Conservation (phyloP, 208 protist species). For the Endotrypanum monterogeii region DNA sequence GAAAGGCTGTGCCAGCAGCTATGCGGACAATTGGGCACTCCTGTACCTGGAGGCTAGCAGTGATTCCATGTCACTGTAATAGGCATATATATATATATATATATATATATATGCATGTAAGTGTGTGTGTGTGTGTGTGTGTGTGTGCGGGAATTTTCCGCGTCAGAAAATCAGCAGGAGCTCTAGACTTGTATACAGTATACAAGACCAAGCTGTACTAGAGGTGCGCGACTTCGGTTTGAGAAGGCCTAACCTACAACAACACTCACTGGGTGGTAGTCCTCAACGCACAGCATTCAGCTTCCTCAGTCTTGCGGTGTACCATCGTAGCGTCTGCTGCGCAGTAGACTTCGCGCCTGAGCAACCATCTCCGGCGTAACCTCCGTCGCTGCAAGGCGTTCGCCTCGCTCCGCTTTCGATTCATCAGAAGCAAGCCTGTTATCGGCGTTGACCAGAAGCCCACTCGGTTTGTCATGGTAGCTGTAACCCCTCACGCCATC, state of each 20-base stretch:
- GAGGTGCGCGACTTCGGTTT: background rate
- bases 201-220: background rate
- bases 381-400: constrained; percentile 37
- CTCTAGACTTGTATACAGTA: background rate
- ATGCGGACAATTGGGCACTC: background rate
- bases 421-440: constrained; percentile 49
- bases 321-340: constrained; percentile 49
- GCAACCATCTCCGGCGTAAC: constrained; percentile 75
- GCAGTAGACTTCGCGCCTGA: constrained; percentile 52
- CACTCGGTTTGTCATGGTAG: constrained; percentile 61
- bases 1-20: background rate
- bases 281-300: background rate
- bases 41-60: too few relatives aligned
- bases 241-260: background rate
- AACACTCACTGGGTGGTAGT: background rate
- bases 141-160: background rate
- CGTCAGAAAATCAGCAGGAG: background rate
- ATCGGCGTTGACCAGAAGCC: constrained; percentile 73
- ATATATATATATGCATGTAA: too few relatives aligned
- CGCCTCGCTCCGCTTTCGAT: constrained; percentile 37
- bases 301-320: constrained; percentile 8
- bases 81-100: too few relatives aligned
- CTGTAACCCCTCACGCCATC: constrained; percentile 71
- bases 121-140: too few relatives aligned
- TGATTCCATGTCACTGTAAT: too few relatives aligned